Percentiles rank a stretch among this genome's conserved stretches.
These are phyloP conservation scores for Xylaria sp. DNA, from an alignment of 2,329 filamentous ascomycete genomes.

Conservation along the genomic window DNA sequence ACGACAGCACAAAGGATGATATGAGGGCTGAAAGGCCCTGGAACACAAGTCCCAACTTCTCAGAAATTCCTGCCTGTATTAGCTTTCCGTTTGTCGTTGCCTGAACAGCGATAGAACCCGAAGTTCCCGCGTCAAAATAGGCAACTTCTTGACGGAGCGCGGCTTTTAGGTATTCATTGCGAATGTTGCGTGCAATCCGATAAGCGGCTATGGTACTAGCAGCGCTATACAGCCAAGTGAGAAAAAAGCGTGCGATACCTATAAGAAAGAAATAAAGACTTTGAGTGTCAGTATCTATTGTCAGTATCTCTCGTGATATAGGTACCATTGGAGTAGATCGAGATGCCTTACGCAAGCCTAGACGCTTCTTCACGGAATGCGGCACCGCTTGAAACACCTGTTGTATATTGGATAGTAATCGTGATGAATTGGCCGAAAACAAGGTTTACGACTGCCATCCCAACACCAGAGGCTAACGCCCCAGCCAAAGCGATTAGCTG, in stretches of 20 bases:
- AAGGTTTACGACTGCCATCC: neutral
- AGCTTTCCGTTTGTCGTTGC: neutral
- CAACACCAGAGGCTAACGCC: neutral
- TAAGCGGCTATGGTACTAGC: neutral
- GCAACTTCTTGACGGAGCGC: neutral
- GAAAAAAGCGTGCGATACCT: constrained; percentile 3
- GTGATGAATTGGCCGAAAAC: constrained; percentile 6
- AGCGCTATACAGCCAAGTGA: neutral
- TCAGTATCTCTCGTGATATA: neutral
- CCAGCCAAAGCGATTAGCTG: neutral
- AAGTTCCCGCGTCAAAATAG: constrained; percentile 3
- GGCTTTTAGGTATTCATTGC: neutral
- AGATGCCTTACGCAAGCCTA: neutral
- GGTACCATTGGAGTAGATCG: neutral
- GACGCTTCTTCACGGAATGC: neutral
- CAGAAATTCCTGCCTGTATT: neutral
- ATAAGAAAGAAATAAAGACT: neutral
- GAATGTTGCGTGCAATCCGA: neutral
- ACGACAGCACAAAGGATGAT: no score
- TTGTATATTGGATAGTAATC: neutral
- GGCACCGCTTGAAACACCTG: neutral
- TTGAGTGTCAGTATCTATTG: no score
- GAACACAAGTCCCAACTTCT: neutral
- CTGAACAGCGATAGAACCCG: neutral
- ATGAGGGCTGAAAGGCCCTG: neutral